Percentiles rank a stretch among this genome's conserved stretches.
phyloP scores from a whole-genome alignment of 805 yeast genomes.

The Martiniozyma abietophila region DNA sequence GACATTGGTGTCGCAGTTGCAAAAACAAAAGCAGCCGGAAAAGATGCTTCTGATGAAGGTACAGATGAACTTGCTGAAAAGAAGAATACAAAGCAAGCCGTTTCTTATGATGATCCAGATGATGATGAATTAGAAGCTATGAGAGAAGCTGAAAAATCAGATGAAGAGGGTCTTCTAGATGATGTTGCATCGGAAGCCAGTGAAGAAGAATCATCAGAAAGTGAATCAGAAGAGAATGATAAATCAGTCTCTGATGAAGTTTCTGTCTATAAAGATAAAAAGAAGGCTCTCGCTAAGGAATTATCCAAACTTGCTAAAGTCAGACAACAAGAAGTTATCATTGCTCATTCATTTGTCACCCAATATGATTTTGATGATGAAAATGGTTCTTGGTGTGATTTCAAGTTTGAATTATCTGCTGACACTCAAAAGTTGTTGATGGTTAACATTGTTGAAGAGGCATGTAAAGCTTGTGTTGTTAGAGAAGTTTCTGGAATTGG shows the following conservation, averaged over 20 bases:
- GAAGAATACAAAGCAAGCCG: constrained; percentile 70
- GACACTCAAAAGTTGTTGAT: constrained; percentile 87
- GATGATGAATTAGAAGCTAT: constrained; percentile 89
- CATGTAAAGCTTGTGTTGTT: constrained; percentile 83
- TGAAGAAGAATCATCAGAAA: constrained; percentile 37
- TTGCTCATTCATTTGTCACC: constrained; percentile 63
- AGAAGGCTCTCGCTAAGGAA: constrained; percentile 18
- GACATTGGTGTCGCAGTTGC: constrained; percentile 67
- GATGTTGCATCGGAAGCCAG: constrained; percentile 30
- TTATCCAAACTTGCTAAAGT: constrained; percentile 61
- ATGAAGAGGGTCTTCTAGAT: constrained; percentile 54
- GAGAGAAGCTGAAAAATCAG: constrained; percentile 73
- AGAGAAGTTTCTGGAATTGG: constrained; percentile 89
- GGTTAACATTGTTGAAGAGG: constrained; percentile 93
- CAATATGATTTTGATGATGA: constrained; percentile 86
- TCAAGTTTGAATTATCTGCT: constrained; percentile 73
- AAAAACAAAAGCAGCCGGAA: constrained; percentile 34
- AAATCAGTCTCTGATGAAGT: constrained; percentile 14
- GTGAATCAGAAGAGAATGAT: constrained; percentile 24
- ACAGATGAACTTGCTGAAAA: constrained; percentile 45
- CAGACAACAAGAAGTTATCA: constrained; percentile 76
- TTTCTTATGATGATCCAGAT: constrained; percentile 90
- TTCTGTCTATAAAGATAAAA: constrained; percentile 7
- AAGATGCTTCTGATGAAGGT: constrained; percentile 27
- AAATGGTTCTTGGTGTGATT: constrained; percentile 87